These are phyloP conservation scores for Solanum chiquidenum DNA, from an alignment of 257 asterid species.

Conservation along the genomic window DNA sequence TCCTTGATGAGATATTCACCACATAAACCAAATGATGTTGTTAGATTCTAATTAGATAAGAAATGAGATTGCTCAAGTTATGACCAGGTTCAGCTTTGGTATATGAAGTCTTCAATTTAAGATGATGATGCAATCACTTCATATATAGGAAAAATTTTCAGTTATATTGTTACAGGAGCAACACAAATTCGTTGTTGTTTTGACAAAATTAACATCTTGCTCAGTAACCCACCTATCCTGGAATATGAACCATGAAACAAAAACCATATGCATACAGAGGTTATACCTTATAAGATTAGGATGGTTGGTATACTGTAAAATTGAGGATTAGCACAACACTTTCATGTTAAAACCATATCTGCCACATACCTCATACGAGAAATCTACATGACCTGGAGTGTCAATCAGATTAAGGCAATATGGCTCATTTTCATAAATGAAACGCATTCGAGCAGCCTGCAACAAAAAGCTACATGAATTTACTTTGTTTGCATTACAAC, in stretches of 20 bases:
- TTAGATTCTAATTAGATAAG: background rate
- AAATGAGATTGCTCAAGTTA: background rate
- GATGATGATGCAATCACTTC: background rate
- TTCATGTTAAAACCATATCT: background rate
- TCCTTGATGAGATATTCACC: background rate
- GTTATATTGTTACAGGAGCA: background rate
- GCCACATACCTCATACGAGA: slow-evolving; percentile 91
- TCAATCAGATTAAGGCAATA: slow-evolving; percentile 95
- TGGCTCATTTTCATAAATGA: slow-evolving; percentile 47
- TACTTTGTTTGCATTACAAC: background rate
- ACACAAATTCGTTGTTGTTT: background rate
- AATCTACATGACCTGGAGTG: slow-evolving; percentile 98
- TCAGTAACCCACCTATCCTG: background rate
- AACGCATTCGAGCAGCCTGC: slow-evolving; percentile 99
- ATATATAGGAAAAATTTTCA: background rate
- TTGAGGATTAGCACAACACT: background rate
- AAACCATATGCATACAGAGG: background rate
- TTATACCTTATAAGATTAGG: background rate
- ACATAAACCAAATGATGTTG: background rate
- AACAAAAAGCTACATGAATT: slow-evolving; percentile 4
- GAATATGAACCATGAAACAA: background rate
- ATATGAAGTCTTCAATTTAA: background rate
- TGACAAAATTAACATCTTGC: background rate
- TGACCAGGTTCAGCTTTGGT: background rate
- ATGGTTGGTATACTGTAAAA: background rate